Evolutionary conservation across 2,329 filamentous ascomycete species (phyloP).

Genomic region (Aspergillus terreus): DNA sequence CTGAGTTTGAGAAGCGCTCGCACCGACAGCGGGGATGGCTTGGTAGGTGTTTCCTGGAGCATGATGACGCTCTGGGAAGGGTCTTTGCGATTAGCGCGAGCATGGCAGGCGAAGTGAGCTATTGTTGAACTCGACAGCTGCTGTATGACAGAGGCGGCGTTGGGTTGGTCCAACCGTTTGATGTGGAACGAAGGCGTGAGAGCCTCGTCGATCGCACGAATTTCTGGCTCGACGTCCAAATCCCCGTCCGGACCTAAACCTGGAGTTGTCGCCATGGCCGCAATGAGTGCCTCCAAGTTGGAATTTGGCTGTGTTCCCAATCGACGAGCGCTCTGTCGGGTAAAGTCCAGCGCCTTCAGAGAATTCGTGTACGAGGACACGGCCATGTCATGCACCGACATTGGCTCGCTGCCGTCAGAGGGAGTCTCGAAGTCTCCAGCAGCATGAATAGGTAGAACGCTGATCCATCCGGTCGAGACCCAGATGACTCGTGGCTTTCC

Average conservation of each 20-base stretch:
- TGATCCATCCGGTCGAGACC: constrained; percentile 4
- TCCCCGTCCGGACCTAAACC: not conserved
- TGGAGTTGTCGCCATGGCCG: constrained; percentile 3
- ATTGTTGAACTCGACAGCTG: not conserved
- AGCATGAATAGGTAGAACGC: constrained; percentile 4
- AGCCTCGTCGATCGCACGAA: not conserved
- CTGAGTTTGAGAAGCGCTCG: constrained; percentile 1
- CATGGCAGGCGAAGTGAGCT: constrained; percentile 5
- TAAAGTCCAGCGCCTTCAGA: constrained; percentile 2
- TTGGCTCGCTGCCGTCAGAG: not conserved
- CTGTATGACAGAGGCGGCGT: not conserved
- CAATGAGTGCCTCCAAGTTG: not conserved
- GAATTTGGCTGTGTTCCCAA: not conserved
- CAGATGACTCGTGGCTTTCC: constrained; percentile 4
- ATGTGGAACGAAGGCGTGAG: not conserved
- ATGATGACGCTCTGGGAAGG: constrained; percentile 4
- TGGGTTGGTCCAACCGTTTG: not conserved
- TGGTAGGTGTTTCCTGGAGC: constrained; percentile 1
- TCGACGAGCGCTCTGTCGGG: not conserved
- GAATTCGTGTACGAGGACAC: constrained; percentile 5
- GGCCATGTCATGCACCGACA: constrained; percentile 1
- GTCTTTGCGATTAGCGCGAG: not conserved
- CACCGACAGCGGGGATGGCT: not conserved
- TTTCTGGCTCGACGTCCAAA: constrained; percentile 3
- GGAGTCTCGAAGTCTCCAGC: not conserved